Evolutionary conservation across 225 moss, liverwort and hornwort species (phyloP), one percentile per base, ranked within the genome.

Genomic region (Takakia lepidozioides): DNA sequence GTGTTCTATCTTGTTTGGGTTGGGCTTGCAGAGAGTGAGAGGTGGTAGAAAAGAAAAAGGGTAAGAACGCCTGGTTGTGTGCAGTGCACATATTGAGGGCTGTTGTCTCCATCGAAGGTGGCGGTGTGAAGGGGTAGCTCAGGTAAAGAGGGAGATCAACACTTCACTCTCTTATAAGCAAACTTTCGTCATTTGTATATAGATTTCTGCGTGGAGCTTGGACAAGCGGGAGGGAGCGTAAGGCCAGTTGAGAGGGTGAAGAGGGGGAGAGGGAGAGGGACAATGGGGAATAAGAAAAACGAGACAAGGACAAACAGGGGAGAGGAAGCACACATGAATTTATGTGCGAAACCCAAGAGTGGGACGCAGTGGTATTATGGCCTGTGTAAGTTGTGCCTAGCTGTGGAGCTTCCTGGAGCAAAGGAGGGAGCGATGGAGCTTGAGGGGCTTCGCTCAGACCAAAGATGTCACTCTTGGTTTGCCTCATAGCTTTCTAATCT

Each of bases 361-460:
- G 78, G 70, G 73, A 73, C 62, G 52, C 67, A 63, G 63, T 88
- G 88, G 78, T 78, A 79, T 77, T 87, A 60, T 83, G 82, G 84
- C 66, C 67, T 75, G 82, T 88, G 68, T 81, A 88, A 69, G 78
- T 69, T 81, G 74, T 84, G 87, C 71, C 74, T 87, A 81, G 77
- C 78, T 78, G 80, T 81, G 88, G 88, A 88, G 88, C 88, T 78
- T 83, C 66, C 62, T 68, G 81, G 88, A 84, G 84, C 84, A 72
- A 88, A 62, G 84, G 88, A 84, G 81, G 88, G 84, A 84, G 88
- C 84, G 84, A 72, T 88, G 78, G 84, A 88, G 88, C 84, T 88
- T 88, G 70, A 80, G 80, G 84, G 81, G 84, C 81, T 84, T 84
- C 81, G 84, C 81, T 81, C 72, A 78, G 78, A 78, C 66, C 75